phyloP scores from a whole-genome alignment of 2,329 filamentous ascomycete species.

The Moelleriella libera region DNA sequence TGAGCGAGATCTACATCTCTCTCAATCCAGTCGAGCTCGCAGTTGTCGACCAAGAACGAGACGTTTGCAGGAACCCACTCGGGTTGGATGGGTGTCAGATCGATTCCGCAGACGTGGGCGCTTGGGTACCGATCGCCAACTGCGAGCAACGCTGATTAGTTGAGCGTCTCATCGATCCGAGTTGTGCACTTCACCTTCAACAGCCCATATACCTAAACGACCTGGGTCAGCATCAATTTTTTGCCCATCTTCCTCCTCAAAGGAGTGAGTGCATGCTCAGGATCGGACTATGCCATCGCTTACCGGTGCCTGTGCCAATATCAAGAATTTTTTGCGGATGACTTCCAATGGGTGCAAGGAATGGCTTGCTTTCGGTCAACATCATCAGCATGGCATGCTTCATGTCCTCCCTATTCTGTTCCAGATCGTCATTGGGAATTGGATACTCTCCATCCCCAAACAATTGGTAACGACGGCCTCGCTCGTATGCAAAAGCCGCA shows the following conservation, averaged over 20 bases:
- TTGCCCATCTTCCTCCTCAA: not conserved
- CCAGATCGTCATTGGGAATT: constrained; percentile 23
- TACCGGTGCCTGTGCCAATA: constrained; percentile 18
- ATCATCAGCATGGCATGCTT: constrained; percentile 23
- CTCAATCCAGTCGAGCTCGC: constrained; percentile 16
- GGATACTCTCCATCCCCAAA: constrained; percentile 20
- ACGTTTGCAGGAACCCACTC: constrained; percentile 25
- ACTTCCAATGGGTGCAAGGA: constrained; percentile 24
- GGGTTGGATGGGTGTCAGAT: constrained; percentile 25
- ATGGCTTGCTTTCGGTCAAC: constrained; percentile 19
- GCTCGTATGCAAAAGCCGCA: constrained; percentile 4
- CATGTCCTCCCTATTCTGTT: constrained; percentile 24
- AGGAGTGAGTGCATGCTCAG: not conserved
- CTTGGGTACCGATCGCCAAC: constrained; percentile 16
- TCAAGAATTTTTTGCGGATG: constrained; percentile 22
- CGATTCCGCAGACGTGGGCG: constrained; percentile 21
- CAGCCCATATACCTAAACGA: constrained; percentile 6
- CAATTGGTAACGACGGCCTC: constrained; percentile 14
- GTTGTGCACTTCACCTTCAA: constrained; percentile 1
- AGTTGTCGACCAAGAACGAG: constrained; percentile 21
- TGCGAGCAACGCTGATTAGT: not conserved
- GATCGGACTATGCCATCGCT: not conserved
- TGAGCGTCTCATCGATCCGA: not conserved
- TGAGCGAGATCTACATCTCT: constrained; percentile 16
- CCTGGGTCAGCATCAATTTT: not conserved